Base-by-base conservation (phyloP, 106 monocot species). In the Dioscorea dumetorum region DNA sequence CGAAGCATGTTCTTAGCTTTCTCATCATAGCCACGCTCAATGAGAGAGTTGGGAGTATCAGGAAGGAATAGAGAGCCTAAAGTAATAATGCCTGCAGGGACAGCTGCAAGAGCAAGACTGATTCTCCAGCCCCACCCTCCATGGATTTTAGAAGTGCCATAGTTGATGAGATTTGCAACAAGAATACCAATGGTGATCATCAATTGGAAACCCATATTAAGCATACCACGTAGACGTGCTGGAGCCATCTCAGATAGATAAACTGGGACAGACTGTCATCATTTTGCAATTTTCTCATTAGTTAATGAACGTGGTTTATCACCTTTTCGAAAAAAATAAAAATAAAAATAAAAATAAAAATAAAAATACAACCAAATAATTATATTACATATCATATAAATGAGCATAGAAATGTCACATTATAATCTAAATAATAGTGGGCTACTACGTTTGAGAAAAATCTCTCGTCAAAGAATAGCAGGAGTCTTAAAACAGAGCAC, bases 201-300 rank as follows among this genome's bases (percentile, higher is more conserved):
- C 12, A 91, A 61, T 74, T 91, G 90, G 83, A 91, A 91, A 1
- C 78, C 83, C 22, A 86, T 91, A 73, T 78, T 81, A 32, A 91
- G 81, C 83, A 74, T 84, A 15, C 90, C 90, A 12, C 90, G 72
- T n/a, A 76, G 70, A 0, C 64, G 61, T 12, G 90, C 74, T 2
- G 90, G 90, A 0, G 90, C 86, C 90, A 91, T 91, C 66, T 91
- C 90, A 8, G 90, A 91, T 4, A 91, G 81, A 73, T 91, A 91
- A 14, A 91, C 63, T 2, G 90, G 90, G 0, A 86, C 83, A 8
- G 90, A 81, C 90, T 90, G 81, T 16, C 57, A 41, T 41, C 6
- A 41, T 41, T 3, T 3, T 8, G 9, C 5, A 41, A 41, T 5
- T 8, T 41, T 2, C 6, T 41, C 41, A 41, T 41, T 10, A 41